Conservation (phyloP, 768 basidiomycete genomes). For the Rhodotorula kratochvilovae region DNA sequence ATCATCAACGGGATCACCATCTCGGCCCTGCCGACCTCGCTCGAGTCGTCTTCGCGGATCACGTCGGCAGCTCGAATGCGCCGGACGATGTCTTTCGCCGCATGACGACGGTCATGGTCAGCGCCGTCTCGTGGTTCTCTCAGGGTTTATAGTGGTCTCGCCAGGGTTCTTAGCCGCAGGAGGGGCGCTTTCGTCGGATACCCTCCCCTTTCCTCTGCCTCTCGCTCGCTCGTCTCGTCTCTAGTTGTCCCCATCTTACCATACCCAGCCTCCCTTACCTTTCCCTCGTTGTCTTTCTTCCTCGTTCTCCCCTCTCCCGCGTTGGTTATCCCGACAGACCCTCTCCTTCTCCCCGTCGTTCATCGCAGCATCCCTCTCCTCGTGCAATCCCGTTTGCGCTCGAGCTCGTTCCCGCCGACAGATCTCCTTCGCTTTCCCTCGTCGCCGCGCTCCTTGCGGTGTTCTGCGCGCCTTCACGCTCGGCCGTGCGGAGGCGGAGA, state of each 20-base stretch:
- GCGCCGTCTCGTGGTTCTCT: neutral
- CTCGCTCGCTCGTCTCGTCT: neutral
- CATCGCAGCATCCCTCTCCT: neutral
- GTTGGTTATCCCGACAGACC: neutral
- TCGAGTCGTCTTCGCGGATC: neutral
- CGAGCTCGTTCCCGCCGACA: neutral
- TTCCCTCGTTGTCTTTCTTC: constrained; percentile 17
- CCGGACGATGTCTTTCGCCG: neutral
- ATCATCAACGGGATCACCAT: constrained; percentile 16
- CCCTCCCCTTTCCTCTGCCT: neutral
- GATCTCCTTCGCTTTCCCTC: neutral
- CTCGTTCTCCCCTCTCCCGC: neutral
- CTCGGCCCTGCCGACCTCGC: neutral
- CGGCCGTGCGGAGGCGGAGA: too few species aligned
- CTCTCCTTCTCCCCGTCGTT: neutral
- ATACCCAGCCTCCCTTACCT: neutral
- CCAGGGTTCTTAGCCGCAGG: too few species aligned
- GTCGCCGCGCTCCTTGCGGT: too few species aligned
- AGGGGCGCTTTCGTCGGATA: neutral
- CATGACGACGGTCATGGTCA: neutral
- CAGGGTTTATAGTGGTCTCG: neutral
- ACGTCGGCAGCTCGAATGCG: neutral
- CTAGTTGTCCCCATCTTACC: neutral
- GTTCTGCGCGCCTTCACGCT: too few species aligned
- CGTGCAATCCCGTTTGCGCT: neutral